Evolutionary conservation across 2,329 filamentous ascomycete genomes (phyloP).

Genomic region (Achaetomium macrosporum): DNA sequence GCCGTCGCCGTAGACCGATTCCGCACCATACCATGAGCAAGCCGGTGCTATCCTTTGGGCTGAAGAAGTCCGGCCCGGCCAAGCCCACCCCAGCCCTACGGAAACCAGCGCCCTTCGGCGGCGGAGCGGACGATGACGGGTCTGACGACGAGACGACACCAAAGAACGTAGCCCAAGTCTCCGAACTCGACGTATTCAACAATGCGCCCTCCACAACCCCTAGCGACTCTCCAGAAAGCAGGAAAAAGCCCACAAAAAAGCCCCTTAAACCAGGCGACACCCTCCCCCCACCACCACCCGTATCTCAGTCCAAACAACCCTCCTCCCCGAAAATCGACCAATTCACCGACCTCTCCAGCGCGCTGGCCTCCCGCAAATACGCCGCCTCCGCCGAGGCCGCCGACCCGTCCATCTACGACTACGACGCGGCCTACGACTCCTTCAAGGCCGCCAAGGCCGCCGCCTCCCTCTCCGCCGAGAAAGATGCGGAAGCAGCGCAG

Average conservation of each 20-base stretch:
- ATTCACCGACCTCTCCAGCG: conserved; percentile 62
- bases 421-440: conserved; percentile 75
- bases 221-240: conserved; percentile 1
- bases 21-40: conserved; percentile 38
- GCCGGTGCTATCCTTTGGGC: conserved; percentile 46
- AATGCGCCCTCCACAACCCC: conserved; percentile 23
- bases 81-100: conserved; percentile 46
- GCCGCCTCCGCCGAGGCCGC: conserved; percentile 59
- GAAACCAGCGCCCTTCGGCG: conserved; percentile 52
- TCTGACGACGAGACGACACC: conserved; percentile 35
- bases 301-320: conserved; percentile 17
- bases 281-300: conserved; percentile 9
- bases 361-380: conserved; percentile 57
- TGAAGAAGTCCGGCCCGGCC: conserved; percentile 51
- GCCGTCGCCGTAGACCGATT: background rate
- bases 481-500: conserved; percentile 39
- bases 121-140: conserved; percentile 49
- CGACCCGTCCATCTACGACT: conserved; percentile 76
- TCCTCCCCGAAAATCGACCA: conserved; percentile 36
- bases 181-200: conserved; percentile 51
- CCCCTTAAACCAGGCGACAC: conserved; percentile 27
- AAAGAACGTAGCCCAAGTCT: conserved; percentile 49
- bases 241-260: conserved; percentile 28
- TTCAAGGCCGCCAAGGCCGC: conserved; percentile 56
- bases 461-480: conserved; percentile 60